phyloP scores from a whole-genome alignment of 805 yeast species.

The Candida cerambycidarum region DNA sequence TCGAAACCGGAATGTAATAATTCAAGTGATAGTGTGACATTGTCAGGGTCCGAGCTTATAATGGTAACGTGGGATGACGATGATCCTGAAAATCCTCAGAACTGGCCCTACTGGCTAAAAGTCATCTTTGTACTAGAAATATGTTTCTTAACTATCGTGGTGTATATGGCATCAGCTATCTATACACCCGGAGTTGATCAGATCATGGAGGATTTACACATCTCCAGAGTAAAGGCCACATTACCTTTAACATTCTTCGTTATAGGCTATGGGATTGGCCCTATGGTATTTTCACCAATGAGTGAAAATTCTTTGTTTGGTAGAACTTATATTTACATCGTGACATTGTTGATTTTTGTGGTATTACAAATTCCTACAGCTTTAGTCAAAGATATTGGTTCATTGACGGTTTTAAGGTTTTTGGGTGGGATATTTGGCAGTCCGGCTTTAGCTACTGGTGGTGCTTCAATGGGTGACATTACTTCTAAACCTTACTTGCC shows the following conservation, averaged over 20 bases:
- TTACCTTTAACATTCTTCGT: constrained; percentile 58
- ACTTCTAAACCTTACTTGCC: constrained; percentile 42
- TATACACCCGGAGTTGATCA: constrained; percentile 52
- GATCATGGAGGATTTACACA: constrained; percentile 44
- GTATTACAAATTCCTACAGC: constrained; percentile 61
- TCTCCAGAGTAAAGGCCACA: constrained; percentile 37
- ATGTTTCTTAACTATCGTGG: constrained; percentile 29
- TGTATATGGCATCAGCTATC: constrained; percentile 52
- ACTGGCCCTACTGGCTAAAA: constrained; percentile 51
- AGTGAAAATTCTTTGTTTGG: constrained; percentile 57
- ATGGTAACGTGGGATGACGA: constrained; percentile 19
- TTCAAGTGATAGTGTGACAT: not conserved
- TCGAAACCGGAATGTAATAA: too few species aligned
- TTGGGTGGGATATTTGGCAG: constrained; percentile 55
- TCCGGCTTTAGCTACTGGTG: constrained; percentile 59
- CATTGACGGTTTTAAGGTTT: constrained; percentile 51
- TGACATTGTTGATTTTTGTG: constrained; percentile 48
- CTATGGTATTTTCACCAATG: constrained; percentile 58
- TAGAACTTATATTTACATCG: constrained; percentile 49
- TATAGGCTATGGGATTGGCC: constrained; percentile 63
- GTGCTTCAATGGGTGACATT: constrained; percentile 56
- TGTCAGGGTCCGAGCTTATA: constrained; percentile 50
- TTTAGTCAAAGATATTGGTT: constrained; percentile 49
- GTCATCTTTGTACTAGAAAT: constrained; percentile 31
- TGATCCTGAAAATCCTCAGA: constrained; percentile 57